These are phyloP conservation scores for Mycena amicta DNA, from an alignment of 768 basidiomycete species.

Conservation along the genomic window DNA sequence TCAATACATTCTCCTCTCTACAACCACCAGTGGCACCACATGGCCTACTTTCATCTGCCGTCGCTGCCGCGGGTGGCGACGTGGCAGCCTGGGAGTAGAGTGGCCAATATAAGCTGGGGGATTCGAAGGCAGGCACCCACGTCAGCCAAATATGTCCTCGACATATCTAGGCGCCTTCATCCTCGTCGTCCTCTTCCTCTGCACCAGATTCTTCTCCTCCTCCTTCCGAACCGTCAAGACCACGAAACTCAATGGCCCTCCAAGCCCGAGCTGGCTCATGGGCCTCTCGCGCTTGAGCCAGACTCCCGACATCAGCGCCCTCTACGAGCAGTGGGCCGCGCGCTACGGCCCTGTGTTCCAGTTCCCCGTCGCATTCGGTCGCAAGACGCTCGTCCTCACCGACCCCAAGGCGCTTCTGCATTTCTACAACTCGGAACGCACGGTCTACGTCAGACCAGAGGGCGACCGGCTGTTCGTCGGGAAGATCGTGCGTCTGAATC, in stretches of 20 bases:
- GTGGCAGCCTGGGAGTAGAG: neutral
- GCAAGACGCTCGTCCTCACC: constrained; percentile 16
- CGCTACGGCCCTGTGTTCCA: constrained; percentile 18
- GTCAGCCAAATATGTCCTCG: constrained; percentile 5
- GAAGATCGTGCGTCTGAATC: constrained; percentile 1
- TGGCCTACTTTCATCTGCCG: no score
- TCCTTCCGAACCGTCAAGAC: neutral
- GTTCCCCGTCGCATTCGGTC: constrained; percentile 13
- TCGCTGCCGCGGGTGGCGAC: neutral
- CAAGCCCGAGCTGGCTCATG: constrained; percentile 16
- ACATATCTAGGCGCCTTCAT: neutral
- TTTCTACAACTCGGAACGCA: constrained; percentile 21
- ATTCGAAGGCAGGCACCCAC: no score
- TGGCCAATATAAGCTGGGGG: neutral
- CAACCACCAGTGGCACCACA: no score
- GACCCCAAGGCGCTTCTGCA: constrained; percentile 30
- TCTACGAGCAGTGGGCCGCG: constrained; percentile 21
- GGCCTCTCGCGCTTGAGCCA: constrained; percentile 7
- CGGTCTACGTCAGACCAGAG: constrained; percentile 21
- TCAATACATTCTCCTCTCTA: neutral
- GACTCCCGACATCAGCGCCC: constrained; percentile 1
- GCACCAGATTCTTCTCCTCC: constrained; percentile 4
- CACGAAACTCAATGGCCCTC: constrained; percentile 15
- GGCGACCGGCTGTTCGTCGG: constrained; percentile 1
- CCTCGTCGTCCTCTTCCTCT: constrained; percentile 9